These are phyloP conservation scores for Diaporthe destruens DNA, from an alignment of 2,329 filamentous ascomycete species.

Conservation along the genomic window DNA sequence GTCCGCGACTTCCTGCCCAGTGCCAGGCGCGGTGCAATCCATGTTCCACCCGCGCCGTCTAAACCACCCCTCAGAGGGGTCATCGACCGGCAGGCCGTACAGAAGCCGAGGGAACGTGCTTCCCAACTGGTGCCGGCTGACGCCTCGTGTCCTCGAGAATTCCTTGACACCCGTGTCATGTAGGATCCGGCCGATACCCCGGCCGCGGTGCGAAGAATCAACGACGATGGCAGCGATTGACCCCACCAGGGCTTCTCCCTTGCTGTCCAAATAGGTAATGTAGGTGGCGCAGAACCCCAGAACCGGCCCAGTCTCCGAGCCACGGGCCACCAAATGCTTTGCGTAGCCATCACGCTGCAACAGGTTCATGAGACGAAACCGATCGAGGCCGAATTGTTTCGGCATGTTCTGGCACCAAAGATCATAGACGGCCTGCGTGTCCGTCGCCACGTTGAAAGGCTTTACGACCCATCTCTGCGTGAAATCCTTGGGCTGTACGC, in stretches of 20 bases:
- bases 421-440: conserved; percentile 56
- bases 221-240: conserved; percentile 69
- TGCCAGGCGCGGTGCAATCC: conserved; percentile 57
- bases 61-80: conserved; percentile 64
- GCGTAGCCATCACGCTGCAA: conserved; percentile 67
- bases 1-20: conserved; percentile 64
- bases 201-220: conserved; percentile 58
- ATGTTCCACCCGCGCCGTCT: conserved; percentile 66
- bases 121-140: conserved; percentile 68
- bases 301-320: conserved; percentile 57
- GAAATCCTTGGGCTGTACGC: conserved; percentile 49
- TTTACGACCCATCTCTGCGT: conserved; percentile 58
- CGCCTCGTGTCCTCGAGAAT: conserved; percentile 63
- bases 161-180: conserved; percentile 64
- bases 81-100: conserved; percentile 63
- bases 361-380: conserved; percentile 57
- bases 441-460: conserved; percentile 54
- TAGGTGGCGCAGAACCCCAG: conserved; percentile 73
- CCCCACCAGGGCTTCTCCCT: conserved; percentile 65
- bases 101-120: conserved; percentile 70
- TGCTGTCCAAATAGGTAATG: conserved; percentile 67
- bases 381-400: conserved; percentile 60
- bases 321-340: conserved; percentile 68
- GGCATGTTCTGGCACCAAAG: conserved; percentile 63
- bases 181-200: conserved; percentile 66